Base-by-base conservation (phyloP, 345 rosid species). In the Boechera divaricarpa region DNA sequence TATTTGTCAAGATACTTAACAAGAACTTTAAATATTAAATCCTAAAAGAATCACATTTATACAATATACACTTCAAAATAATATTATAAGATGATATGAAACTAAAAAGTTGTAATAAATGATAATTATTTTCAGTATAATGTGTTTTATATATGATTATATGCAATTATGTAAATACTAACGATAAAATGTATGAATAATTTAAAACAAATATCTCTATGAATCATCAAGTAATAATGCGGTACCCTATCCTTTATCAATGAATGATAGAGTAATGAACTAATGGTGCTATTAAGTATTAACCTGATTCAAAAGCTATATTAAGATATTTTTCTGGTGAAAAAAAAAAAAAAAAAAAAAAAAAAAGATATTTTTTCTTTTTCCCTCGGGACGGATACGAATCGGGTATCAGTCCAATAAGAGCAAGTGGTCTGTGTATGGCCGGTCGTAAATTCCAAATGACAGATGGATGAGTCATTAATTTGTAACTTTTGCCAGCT, bases 391-490 rank as follows among this genome's bases (percentile, higher is more conserved):
- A 38, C 2, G 26, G 65, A 10, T 36, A 60, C 47, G 15, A 60
- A 60, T 36, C 9, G 15, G 15, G 45, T 16, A 38, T 36, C n/a
- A 36, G 47, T 21, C 47, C 65, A 60, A 57, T 4, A 71, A 47
- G 59, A 61, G 60, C 60, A 16, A 72, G 31, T 15, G 49, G 39
- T 52, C 44, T 7, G 4, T 62, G 33, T 11, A 55, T 69, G 12
- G 61, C 45, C 21, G 8, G 56, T 52, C 12, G 52, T 69, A 31
- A 55, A 62, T 62, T 72, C 69, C 42, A 72, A 28, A 62, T 38
- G 70, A 73, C 63, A 64, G 77, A 63, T 41, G 36, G 53, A 73
- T 53, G 32, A 18, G 11, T 42, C 48, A 64, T 73, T 73, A 73
- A 54, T 74, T 65, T 39, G 47, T 55, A 45, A 28, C 4, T 73